Evolutionary conservation across 768 basidiomycete species (phyloP), one percentile per base, ranked within the genome.

Genomic region (Leccinum variicolor): DNA sequence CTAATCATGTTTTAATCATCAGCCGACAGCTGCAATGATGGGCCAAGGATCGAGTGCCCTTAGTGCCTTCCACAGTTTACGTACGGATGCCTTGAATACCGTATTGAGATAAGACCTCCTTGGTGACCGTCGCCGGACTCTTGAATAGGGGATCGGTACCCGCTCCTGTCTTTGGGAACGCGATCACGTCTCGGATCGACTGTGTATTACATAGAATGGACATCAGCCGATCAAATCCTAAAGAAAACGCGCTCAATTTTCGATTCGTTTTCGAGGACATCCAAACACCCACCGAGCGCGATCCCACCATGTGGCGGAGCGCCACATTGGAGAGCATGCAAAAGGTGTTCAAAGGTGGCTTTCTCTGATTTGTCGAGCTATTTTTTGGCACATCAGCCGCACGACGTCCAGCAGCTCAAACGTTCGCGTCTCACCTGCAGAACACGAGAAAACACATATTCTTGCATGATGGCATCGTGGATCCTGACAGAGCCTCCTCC

Each of bases 221-320:
- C 84, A 97, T 89, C 60, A 98, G 76, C 33, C 95, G 85, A 79
- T 98, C 95, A 63, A 98, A 92, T 48, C 94, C 94, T 95, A 71
- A 21, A 60, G 48, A 48, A 5, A 58, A n/a, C 33, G 49, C 33
- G 47, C 26, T 51, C 39, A 46, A 33, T n/a, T 10, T 56, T 62
- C 50, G 34, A 52, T 60, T 49, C 49, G 36, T 14, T 33, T 29
- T 21, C n/a, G 53, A 63, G 52, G 29, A 52, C 28, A 53, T 50
- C 43, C 34, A 46, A 31, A 74, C 39, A 41, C 78, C 54, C 70
- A 90, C 94, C 94, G 55, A 98, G 79, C 2, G 95, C 95, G 54
- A 97, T 90, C 45, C 95, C 95, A 34, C 91, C 95, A 76, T 98
- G 95, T 63, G 95, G 95, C 23, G 95, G 94, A 15, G 95, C 95